Evolutionary conservation across 768 basidiomycete species (phyloP), one percentile per base, ranked within the genome.

Genomic region (Lactarius akahatsu): DNA sequence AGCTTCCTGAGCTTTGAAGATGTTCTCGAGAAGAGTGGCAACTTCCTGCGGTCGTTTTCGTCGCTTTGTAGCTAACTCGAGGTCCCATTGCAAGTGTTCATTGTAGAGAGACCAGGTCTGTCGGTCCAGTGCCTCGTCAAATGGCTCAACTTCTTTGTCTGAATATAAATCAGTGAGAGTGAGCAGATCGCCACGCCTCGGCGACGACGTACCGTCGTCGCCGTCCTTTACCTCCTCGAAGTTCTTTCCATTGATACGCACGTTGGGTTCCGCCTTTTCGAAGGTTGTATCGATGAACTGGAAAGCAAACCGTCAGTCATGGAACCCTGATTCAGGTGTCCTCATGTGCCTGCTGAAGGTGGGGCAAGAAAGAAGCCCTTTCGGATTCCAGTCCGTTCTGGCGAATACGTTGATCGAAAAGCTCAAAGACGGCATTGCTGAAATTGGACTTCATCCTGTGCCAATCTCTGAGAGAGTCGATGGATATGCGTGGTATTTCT

Each of bases 41-140:
- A 89, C 79, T 64, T 86, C 81, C 23, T 70, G 72, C 0, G 93
- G 94, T 50, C 81, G 77, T 10, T 79, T 83, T 57, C 89, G 86
- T 56, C 93, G 82, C 64, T 84, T 84, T 58, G 83, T 83, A 28
- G 89, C 87, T 45, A 91, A 82, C 63, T 87, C 82, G 67, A 84
- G 86, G 72, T 93, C 87, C 86, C 86, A 92, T 69, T 88, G 83
- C 60, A 93, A 77, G 36, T 88, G 80, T 58, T 90, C 90, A 69
- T 89, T 85, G 50, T 89, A 86, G 23, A 94, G 76, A 0, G 89
- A 88, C 89, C 90, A 93, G 55, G 95, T 89, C 55, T 85, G 84
- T 59, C 91, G 79, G 74, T 96, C 94, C 38, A 96, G 83, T 2
- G 85, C 86, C 76, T 96, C 93, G 72, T 96, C 92, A 74, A 94